Conservation (phyloP, 2,329 filamentous ascomycete genomes). For the Pyrenochaeta sp. region DNA sequence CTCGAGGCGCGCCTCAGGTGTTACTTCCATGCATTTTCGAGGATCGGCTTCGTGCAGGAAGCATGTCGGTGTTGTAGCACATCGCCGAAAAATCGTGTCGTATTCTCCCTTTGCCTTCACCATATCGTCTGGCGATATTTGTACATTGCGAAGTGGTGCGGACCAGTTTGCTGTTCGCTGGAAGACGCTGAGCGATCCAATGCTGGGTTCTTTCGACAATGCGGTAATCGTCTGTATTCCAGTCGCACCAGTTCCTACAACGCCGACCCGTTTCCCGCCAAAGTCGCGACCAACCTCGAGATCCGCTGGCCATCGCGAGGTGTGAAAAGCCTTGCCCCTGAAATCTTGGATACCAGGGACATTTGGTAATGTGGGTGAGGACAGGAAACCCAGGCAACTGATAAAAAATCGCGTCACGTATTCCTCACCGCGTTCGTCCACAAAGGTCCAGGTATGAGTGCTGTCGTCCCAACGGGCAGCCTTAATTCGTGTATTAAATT, state of each 20-base stretch:
- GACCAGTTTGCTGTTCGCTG: slow-evolving; percentile 54
- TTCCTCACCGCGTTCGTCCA: slow-evolving; percentile 1
- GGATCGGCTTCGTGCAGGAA: slow-evolving; percentile 42
- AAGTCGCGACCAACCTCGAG: slow-evolving; percentile 53
- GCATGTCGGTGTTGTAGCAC: slow-evolving; percentile 29
- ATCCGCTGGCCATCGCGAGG: slow-evolving; percentile 65
- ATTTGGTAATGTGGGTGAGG: slow-evolving; percentile 13
- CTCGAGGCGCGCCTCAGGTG: slow-evolving; percentile 40
- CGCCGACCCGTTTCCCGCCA: slow-evolving; percentile 60
- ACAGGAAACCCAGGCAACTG: slow-evolving; percentile 23
- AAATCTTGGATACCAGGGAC: slow-evolving; percentile 63
- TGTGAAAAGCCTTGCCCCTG: slow-evolving; percentile 64
- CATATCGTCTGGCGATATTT: slow-evolving; percentile 44
- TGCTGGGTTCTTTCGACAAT: slow-evolving; percentile 40
- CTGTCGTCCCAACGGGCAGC: slow-evolving; percentile 57
- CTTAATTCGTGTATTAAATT: slow-evolving; percentile 62
- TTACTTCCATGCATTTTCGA: slow-evolving; percentile 45
- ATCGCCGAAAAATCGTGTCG: slow-evolving; percentile 38
- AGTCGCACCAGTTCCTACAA: slow-evolving; percentile 69
- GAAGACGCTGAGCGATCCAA: slow-evolving; percentile 1
- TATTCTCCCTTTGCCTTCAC: slow-evolving; percentile 38
- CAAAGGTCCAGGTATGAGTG: slow-evolving; percentile 17
- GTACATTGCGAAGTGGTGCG: slow-evolving; percentile 58
- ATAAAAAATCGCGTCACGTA: slow-evolving; percentile 16
- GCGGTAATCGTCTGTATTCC: slow-evolving; percentile 63